Conservation (phyloP, 805 yeast genomes). For the Candida orba region DNA sequence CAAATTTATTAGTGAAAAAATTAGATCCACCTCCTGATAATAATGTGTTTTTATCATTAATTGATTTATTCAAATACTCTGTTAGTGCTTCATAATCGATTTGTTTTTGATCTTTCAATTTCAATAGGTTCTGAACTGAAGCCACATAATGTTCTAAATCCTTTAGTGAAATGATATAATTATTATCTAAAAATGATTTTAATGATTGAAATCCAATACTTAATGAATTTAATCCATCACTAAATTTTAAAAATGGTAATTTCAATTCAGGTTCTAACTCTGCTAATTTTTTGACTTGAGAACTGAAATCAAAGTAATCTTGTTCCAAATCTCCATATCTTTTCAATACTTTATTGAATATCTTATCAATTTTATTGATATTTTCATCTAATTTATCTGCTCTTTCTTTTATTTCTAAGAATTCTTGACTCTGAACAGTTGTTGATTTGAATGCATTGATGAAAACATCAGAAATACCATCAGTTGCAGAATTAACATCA, state of each 20-base stretch:
- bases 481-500: slow-evolving; percentile 28
- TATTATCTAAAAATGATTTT: slow-evolving; percentile 57
- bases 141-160: slow-evolving; percentile 80
- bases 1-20: slow-evolving; percentile 49
- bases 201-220: slow-evolving; percentile 36
- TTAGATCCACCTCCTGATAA: slow-evolving; percentile 46
- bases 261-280: slow-evolving; percentile 40
- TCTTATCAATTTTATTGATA: slow-evolving; percentile 67
- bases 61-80: slow-evolving; percentile 69
- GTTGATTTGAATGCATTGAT: slow-evolving; percentile 90
- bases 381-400: slow-evolving; percentile 82
- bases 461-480: slow-evolving; percentile 81
- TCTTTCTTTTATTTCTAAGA: slow-evolving; percentile 74
- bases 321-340: slow-evolving; percentile 65
- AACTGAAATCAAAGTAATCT: slow-evolving; percentile 66
- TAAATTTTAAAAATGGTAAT: slow-evolving; percentile 34
- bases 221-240: slow-evolving; percentile 38
- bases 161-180: slow-evolving; percentile 73
- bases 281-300: slow-evolving; percentile 63
- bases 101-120: slow-evolving; percentile 83
- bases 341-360: slow-evolving; percentile 64
- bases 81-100: slow-evolving; percentile 82
- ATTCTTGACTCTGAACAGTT: slow-evolving; percentile 61
- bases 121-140: slow-evolving; percentile 61
- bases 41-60: slow-evolving; percentile 52